Base-by-base conservation (phyloP, 2,329 filamentous ascomycete genomes). In the Aureobasidium lini region DNA sequence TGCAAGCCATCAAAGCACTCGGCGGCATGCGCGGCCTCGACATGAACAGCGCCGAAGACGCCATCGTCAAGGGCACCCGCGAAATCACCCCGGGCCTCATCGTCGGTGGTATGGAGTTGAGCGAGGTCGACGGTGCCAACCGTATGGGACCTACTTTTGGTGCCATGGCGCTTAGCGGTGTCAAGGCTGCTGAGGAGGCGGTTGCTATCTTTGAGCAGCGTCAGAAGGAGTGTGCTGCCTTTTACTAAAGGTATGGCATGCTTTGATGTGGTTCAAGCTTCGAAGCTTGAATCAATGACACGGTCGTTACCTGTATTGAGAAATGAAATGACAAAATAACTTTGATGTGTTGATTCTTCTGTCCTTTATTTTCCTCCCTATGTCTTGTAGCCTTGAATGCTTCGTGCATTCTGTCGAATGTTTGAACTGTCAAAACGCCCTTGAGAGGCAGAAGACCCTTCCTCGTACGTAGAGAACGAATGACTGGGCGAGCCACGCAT, bases 91-190 rank as follows among this genome's bases (percentile, higher is more conserved):
- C 90, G 6, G 91, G 92, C 31, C 78, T 96, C 64, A 90, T 96
- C 68, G 88, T 95, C n/a, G 92, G 91, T 57, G 92, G 91, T 40
- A 96, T 96, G 91, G 91, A 96, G 75, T 79, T 96, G 65, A 89
- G 86, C 61, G 91, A 96, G 75, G 85, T 95, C 34, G 91, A 96
- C 69, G 91, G 63, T 13, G 89, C 90, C 63, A 95, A 95, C 77
- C 84, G 91, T 57, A 96, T 96, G 91, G 92, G 86, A 2, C 89
- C 89, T 40, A 93, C 89, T 1, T 94, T 94, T 71, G 90, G 90
- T 60, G 91, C 91, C 56, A 96, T 96, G 91, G 89, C 83, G 18
- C 80, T 95, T 40, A 87, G 83, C 60, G 91, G 91, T 65, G 88
- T 95, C 69, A 95, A 95, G 81, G 91, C 91, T 68, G 91, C 91